Percentiles rank a stretch among this genome's conserved stretches.
Conservation (phyloP, 139 green algal species). For the Micractinium sp. region DNA sequence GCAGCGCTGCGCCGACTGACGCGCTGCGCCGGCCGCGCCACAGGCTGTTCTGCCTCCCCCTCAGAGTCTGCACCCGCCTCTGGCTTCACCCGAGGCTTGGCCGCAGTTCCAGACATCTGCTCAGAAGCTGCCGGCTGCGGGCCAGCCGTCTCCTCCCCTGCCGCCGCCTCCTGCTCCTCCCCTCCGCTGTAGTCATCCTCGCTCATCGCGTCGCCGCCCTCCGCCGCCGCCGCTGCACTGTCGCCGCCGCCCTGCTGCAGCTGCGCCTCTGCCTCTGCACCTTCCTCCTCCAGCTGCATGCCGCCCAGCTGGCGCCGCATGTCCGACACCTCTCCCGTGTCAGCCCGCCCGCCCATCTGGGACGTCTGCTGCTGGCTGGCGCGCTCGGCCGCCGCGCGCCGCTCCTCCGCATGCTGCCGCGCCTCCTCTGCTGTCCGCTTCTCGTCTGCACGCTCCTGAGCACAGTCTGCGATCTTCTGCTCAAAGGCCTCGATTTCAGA, state of each 20-base stretch:
- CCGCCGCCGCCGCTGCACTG: background rate
- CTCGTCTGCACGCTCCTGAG: conserved; percentile 42
- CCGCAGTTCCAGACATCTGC: conserved; percentile 19
- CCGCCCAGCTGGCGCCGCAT: conserved; percentile 21
- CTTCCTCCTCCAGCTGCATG: conserved; percentile 16
- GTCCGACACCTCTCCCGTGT: background rate
- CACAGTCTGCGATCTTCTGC: conserved; percentile 31
- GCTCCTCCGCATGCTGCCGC: conserved; percentile 20
- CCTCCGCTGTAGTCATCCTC: background rate
- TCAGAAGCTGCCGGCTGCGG: conserved; percentile 9
- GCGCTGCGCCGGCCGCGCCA: background rate
- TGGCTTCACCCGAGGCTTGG: conserved; percentile 4
- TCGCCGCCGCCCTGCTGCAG: background rate
- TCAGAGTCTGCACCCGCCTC: background rate
- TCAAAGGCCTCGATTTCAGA: conserved; percentile 49
- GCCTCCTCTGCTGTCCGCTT: conserved; percentile 30
- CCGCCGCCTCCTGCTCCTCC: background rate
- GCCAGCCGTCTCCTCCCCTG: background rate
- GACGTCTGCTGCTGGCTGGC: background rate
- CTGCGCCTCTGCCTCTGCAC: background rate
- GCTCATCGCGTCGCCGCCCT: background rate
- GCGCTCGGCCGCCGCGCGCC: background rate
- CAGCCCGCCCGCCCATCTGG: background rate
- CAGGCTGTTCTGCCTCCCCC: conserved; percentile 10
- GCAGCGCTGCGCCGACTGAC: background rate